These are phyloP conservation scores for Ceratocystis papillata DNA, from an alignment of 2,329 filamentous ascomycete genomes.

Conservation along the genomic window DNA sequence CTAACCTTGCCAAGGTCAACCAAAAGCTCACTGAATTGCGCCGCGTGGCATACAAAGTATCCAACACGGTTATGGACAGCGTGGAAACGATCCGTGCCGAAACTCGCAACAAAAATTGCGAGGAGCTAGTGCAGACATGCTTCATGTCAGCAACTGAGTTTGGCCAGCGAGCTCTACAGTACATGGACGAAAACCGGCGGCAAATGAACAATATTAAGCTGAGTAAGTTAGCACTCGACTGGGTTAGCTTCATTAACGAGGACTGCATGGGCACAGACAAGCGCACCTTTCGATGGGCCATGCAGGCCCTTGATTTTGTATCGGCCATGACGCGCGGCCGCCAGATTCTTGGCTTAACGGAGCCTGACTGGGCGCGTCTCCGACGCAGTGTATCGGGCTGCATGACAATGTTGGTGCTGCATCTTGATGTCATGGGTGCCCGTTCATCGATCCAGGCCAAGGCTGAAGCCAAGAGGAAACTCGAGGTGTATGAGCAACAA, in stretches of 20 bases:
- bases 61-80: slow-evolving; percentile 97
- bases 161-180: slow-evolving; percentile 82
- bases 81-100: slow-evolving; percentile 87
- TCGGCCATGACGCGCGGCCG: slow-evolving; percentile 95
- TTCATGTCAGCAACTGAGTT: slow-evolving; percentile 99
- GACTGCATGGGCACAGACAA: slow-evolving; percentile 90
- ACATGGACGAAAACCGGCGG: slow-evolving; percentile 89
- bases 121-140: slow-evolving; percentile 93
- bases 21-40: slow-evolving; percentile 85
- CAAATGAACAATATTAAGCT: slow-evolving; percentile 97
- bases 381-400: slow-evolving; percentile 87
- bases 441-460: slow-evolving; percentile 87
- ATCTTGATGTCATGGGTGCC: slow-evolving; percentile 98
- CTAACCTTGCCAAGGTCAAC: slow-evolving; percentile 88
- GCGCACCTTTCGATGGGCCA: slow-evolving; percentile 95
- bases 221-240: slow-evolving; percentile 84
- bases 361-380: slow-evolving; percentile 73
- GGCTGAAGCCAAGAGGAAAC: slow-evolving; percentile 69
- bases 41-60: slow-evolving; percentile 89
- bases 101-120: slow-evolving; percentile 71
- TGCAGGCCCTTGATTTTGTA: slow-evolving; percentile 86
- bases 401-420: slow-evolving; percentile 93
- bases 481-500: slow-evolving; percentile 65
- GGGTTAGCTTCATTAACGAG: slow-evolving; percentile 96
- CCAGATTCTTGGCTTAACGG: slow-evolving; percentile 81